Conservation (phyloP, 768 basidiomycete genomes). For the Gelatoporia subvermispora region DNA sequence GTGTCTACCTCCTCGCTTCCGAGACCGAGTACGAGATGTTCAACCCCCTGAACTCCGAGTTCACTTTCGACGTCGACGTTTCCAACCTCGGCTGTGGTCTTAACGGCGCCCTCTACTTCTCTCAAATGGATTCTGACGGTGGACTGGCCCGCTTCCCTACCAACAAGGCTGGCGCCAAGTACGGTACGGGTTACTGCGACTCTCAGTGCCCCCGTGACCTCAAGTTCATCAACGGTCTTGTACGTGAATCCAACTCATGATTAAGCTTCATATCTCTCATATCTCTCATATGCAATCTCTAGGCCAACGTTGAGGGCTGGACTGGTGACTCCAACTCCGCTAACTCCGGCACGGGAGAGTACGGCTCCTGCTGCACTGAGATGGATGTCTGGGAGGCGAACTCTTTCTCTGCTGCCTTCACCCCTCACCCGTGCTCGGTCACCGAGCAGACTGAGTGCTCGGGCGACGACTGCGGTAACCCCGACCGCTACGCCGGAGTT, state of each 20-base stretch:
- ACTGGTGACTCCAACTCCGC: conserved; percentile 13
- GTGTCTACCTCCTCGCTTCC: conserved; percentile 44
- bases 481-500: conserved; percentile 34
- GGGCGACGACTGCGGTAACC: conserved; percentile 32
- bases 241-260: conserved; percentile 17
- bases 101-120: conserved; percentile 60
- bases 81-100: conserved; percentile 54
- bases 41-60: conserved; percentile 51
- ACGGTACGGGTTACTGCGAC: conserved; percentile 65
- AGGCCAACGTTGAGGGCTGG: conserved; percentile 28
- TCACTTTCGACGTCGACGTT: conserved; percentile 57
- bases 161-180: conserved; percentile 58
- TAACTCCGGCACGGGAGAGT: conserved; percentile 24
- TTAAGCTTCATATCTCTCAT: conserved; percentile 5
- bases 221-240: conserved; percentile 56
- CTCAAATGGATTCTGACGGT: conserved; percentile 56
- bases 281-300: conserved; percentile 12
- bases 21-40: conserved; percentile 39
- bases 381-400: conserved; percentile 34
- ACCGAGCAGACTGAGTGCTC: conserved; percentile 43
- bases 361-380: conserved; percentile 29
- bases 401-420: conserved; percentile 23
- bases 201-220: conserved; percentile 55
- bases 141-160: conserved; percentile 41
- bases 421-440: conserved; percentile 27